Base-by-base conservation (phyloP, 2,329 filamentous ascomycete species). In the Lasiodiplodia sp. region DNA sequence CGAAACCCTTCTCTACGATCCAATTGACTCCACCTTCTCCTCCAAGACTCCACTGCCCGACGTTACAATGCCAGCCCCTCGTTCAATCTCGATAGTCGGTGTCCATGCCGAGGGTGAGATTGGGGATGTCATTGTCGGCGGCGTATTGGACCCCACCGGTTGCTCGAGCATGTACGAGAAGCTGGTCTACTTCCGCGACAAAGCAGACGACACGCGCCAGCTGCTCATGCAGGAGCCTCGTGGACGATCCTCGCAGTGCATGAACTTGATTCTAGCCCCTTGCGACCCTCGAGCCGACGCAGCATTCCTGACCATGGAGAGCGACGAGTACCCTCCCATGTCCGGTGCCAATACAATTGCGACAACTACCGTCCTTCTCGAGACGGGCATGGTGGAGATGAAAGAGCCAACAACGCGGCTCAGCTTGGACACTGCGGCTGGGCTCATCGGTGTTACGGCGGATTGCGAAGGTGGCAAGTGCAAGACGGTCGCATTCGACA, bases 81-180 rank as follows among this genome's bases (percentile, higher is more conserved):
- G 52, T 18, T 31, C 52, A 18, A 34, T 55, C 18, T 55, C 52
- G 16, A 55, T 55, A 31, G 77, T 82, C 4, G 75, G 78, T 44
- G 77, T 76, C 68, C 81, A 83, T 52, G 77, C 79, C 14, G 80
- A 79, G 70, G 82, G 82, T 63, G 79, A 82, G 72, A 82, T 85
- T 0, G 81, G 84, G 62, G 84, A 86, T 72, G 84, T 86, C 14
- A 79, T 86, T 56, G 78, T 81, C 12, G 83, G 83, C 18, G 84
- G 83, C 21, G 82, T 85, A 2, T 76, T 82, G 0, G 83, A 86
- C 40, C 75, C 79, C 0, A 73, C 77, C 1, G 80, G 66, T 53
- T 71, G 79, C 12, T 79, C 79, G 38, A 84, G 81, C 21, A 85
- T 86, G 83, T 83, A 78, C 68, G 83, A 85, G 4, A 86, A 86